Base-by-base conservation (phyloP, 208 protist species). In the Jaenimonas drosophilae region DNA sequence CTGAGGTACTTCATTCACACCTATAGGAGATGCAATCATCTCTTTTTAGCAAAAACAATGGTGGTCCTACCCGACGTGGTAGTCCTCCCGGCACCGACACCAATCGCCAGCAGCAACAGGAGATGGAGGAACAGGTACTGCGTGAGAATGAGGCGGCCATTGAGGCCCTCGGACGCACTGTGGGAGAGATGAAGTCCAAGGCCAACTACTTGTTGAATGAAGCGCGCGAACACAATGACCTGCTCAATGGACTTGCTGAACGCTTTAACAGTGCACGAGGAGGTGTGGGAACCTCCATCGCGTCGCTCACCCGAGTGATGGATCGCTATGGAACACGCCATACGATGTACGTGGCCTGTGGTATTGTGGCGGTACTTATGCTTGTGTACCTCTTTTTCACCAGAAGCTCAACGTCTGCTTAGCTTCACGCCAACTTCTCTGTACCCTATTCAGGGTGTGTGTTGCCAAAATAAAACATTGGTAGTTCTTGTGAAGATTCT, bases 81-180 rank as follows among this genome's bases (percentile, higher is more conserved):
- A n/a, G n/a, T n/a, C n/a, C n/a, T n/a, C n/a, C n/a, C 0, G 33
- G 39, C 1, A 43, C 9, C 11, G 26, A 14, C 3, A 11, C 54
- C 3, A 61, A 40, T 40, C 52, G 45, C 20, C 52, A 59, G 9
- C 60, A 72, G 12, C 49, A 43, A 23, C 16, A 11, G 11, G 49
- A 74, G 9, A 73, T 88, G 65, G 74, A 91, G 45, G 76, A 91
- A 19, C 69, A 82, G 36, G 57, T 83, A 1, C 58, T 76, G 25
- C 50, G 58, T 4, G 83, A 91, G 57, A 91, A 91, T 41, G 83
- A 91, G 45, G 70, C 71, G 28, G 70, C 88, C 43, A 49, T 91
- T 23, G 60, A 56, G 11, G 76, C 83, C 14, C 59, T 91, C 7
- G 65, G 75, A 12, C 64, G 50, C 39, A 82, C 69, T 26, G 76